Percentiles rank a stretch among this genome's conserved stretches.
phyloP scores from a whole-genome alignment of 805 yeast genomes.

The Ogataea saltuana region DNA sequence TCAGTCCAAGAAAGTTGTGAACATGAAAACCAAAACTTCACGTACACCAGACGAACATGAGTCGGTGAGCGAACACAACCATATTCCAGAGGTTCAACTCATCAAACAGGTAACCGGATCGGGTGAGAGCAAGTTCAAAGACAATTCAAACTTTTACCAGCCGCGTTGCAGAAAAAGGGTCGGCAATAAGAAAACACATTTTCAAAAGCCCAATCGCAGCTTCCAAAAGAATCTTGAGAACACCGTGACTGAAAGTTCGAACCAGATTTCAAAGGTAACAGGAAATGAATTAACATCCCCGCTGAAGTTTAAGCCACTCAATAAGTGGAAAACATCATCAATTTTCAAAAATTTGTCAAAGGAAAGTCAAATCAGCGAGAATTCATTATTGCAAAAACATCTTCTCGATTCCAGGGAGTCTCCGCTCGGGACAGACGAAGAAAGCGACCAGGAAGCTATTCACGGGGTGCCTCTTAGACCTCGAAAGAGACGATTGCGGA shows the following conservation, averaged over 20 bases:
- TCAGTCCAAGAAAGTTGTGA: constrained; percentile 40
- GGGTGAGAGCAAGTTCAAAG: neutral
- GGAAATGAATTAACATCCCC: neutral
- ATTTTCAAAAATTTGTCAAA: neutral
- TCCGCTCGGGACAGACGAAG: too few species aligned
- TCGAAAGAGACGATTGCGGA: neutral
- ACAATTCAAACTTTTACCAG: neutral
- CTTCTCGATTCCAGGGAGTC: neutral
- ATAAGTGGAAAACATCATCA: neutral
- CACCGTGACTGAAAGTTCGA: too few species aligned
- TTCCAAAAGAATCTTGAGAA: too few species aligned
- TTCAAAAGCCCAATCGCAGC: neutral
- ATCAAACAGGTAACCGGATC: neutral
- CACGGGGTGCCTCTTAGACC: neutral
- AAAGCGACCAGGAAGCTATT: neutral
- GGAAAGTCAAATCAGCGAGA: neutral
- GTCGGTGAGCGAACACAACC: too few species aligned
- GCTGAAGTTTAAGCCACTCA: constrained; percentile 1
- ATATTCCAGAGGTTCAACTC: neutral
- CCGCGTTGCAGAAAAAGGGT: constrained; percentile 1
- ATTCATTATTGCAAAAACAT: neutral
- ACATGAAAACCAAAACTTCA: constrained; percentile 37
- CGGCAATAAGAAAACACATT: neutral
- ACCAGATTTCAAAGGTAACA: neutral
- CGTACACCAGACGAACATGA: too few species aligned